Evolutionary conservation across 495 filamentous ascomycete genomes (phyloP).

Genomic region (Zalerion maritima): DNA sequence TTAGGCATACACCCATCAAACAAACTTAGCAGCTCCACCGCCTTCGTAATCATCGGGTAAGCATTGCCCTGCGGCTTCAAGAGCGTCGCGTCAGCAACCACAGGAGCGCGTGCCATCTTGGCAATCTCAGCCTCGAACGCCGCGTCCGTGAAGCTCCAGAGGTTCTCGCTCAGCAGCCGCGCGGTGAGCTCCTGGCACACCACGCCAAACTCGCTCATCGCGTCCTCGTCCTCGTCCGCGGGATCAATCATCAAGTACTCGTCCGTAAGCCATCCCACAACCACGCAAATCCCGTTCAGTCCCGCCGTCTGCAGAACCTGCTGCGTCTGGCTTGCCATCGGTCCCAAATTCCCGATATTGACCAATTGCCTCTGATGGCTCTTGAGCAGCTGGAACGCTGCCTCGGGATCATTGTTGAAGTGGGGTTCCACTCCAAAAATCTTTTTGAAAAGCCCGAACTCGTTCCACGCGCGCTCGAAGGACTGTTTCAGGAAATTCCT

Average conservation of each 20-base stretch:
- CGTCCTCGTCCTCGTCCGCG: conserved; percentile 58
- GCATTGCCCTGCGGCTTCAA: conserved; percentile 28
- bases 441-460: conserved; percentile 28
- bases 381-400: conserved; percentile 28
- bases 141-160: conserved; percentile 36
- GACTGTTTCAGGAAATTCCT: conserved; percentile 35
- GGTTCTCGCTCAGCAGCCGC: conserved; percentile 36
- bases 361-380: conserved; percentile 24
- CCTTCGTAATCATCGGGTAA: conserved; percentile 52
- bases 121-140: conserved; percentile 36
- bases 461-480: conserved; percentile 33
- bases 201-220: conserved; percentile 58
- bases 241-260: conserved; percentile 57
- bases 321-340: conserved; percentile 30
- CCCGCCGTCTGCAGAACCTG: conserved; percentile 25
- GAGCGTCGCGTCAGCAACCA: conserved; percentile 25
- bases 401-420: conserved; percentile 24
- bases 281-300: conserved; percentile 48
- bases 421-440: conserved; percentile 36
- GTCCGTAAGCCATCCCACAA: conserved; percentile 71
- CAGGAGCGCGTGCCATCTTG: conserved; percentile 30
- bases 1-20: conserved; percentile 56
- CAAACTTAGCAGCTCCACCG: conserved; percentile 67
- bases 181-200: conserved; percentile 50
- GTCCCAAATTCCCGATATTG: conserved; percentile 28